phyloP scores from a whole-genome alignment of 169 alveolate genomes.

The Cryptosporidium canis region DNA sequence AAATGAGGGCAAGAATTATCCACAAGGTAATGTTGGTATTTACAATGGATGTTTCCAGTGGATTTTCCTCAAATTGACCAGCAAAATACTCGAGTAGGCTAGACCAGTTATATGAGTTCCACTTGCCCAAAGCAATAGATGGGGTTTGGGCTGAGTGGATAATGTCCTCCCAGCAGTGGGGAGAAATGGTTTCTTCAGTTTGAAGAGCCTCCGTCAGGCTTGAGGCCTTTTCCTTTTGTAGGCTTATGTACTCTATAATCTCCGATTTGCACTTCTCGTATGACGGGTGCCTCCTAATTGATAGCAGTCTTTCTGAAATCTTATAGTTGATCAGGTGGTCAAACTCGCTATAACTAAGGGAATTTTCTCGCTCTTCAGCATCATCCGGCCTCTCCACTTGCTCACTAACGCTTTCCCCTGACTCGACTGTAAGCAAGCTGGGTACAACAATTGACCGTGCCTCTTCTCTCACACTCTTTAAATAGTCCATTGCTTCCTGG shows the following conservation, averaged over 20 bases:
- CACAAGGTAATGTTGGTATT: conserved; percentile 4
- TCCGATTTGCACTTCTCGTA: conserved; percentile 2
- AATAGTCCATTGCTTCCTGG: conserved; percentile 48
- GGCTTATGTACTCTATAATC: conserved; percentile 2
- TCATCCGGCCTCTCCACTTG: neutral
- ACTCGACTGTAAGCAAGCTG: neutral
- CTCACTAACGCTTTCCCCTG: neutral
- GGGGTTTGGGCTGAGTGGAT: neutral
- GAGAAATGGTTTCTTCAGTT: conserved; percentile 13
- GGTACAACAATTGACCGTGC: neutral
- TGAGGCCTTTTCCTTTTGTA: neutral
- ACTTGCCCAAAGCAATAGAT: conserved; percentile 17
- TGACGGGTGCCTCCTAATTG: conserved; percentile 7
- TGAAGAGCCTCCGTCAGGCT: neutral
- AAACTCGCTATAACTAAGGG: neutral
- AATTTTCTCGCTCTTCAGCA: too few relatives aligned
- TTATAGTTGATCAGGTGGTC: neutral
- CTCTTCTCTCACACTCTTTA: conserved; percentile 44
- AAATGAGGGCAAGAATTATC: conserved; percentile 17
- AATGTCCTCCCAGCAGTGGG: conserved; percentile 13
- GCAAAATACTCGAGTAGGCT: conserved; percentile 44
- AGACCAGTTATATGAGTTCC: conserved; percentile 67
- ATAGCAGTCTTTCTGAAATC: neutral
- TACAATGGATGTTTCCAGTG: neutral
- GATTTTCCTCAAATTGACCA: neutral